A percentile compares a stretch with the other conserved stretches of the same genome.
Conservation (phyloP, 345 rosid genomes). For the Lepidium didymum region DNA sequence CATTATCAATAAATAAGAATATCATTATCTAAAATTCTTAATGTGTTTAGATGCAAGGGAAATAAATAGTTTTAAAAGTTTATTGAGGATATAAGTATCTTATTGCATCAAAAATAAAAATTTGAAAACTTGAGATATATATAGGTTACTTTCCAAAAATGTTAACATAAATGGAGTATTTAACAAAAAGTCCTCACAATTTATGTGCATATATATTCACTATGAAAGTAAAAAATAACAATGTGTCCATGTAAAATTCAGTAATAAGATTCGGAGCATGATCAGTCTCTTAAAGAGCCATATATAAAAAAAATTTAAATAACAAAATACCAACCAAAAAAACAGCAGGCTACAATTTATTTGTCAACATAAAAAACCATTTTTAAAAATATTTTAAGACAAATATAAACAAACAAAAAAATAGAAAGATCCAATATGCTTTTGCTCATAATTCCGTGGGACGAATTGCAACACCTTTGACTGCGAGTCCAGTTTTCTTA, state of each 20-base stretch:
- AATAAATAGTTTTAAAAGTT: too few species aligned
- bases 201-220: too few species aligned
- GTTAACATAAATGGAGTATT: too few species aligned
- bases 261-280: neutral
- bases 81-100: too few species aligned
- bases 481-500: conserved; percentile 43
- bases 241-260: neutral
- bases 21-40: too few species aligned
- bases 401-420: neutral
- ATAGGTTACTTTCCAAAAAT: too few species aligned
- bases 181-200: too few species aligned
- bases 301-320: neutral
- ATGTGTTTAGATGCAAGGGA: too few species aligned
- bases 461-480: conserved; percentile 46
- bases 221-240: too few species aligned
- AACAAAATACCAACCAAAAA: neutral
- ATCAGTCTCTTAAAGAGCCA: neutral
- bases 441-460: conserved; percentile 25
- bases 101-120: too few species aligned
- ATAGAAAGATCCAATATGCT: neutral
- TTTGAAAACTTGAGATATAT: too few species aligned
- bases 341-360: neutral
- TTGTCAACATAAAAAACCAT: neutral
- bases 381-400: neutral
- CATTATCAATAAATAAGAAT: too few species aligned